Evolutionary conservation across 805 yeast species (phyloP).

Genomic region (Blastobotrys robertii): DNA sequence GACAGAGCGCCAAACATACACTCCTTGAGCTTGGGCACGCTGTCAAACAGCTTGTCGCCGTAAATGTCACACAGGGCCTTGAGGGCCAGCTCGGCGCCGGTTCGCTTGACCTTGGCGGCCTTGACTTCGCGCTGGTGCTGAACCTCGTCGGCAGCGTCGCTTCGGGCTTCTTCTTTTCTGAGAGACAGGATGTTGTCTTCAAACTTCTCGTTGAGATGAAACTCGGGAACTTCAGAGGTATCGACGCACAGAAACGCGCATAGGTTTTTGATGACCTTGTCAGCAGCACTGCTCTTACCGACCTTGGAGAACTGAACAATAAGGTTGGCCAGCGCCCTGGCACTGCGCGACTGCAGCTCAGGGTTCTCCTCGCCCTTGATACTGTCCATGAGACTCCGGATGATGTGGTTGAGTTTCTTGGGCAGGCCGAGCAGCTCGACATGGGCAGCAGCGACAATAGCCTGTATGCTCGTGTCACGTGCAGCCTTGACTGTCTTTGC

Average conservation of each 20-base stretch:
- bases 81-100: conserved; percentile 71
- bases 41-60: conserved; percentile 43
- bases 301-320: conserved; percentile 46
- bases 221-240: conserved; percentile 92
- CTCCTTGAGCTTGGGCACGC: conserved; percentile 56
- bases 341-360: conserved; percentile 61
- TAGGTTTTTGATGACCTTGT: conserved; percentile 79
- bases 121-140: conserved; percentile 53
- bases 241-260: conserved; percentile 93
- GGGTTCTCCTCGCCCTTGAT: conserved; percentile 63
- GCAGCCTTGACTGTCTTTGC: conserved; percentile 42
- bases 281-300: conserved; percentile 66
- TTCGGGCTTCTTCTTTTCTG: conserved; percentile 62
- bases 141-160: conserved; percentile 52
- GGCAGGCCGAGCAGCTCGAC: conserved; percentile 59
- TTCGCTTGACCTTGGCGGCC: conserved; percentile 70
- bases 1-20: conserved; percentile 59
- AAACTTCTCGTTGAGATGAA: conserved; percentile 49
- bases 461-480: conserved; percentile 46
- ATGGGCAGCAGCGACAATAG: conserved; percentile 70
- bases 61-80: conserved; percentile 47
- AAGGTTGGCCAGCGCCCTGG: conserved; percentile 55
- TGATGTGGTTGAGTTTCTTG: conserved; percentile 76
- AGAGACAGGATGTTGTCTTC: conserved; percentile 58
- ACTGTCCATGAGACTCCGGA: conserved; percentile 86